phyloP scores from a whole-genome alignment of 192 early-diverging fungal species.

The Gamsiella multidivaricata region DNA sequence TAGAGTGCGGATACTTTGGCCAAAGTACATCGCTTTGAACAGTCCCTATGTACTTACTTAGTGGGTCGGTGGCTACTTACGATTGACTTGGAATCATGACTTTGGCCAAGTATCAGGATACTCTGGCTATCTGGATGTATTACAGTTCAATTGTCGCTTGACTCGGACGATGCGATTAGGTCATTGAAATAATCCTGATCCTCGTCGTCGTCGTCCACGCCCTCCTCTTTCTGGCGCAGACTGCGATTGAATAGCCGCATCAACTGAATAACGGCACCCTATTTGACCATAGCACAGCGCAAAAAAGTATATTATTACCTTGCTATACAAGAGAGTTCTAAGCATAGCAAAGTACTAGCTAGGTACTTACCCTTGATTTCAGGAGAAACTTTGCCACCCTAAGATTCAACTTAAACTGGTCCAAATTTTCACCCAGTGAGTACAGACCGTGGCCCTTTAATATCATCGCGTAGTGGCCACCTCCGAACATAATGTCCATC shows the following conservation, averaged over 20 bases:
- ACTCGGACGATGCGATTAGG: neutral
- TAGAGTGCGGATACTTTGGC: too few relatives aligned
- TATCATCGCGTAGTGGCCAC: neutral
- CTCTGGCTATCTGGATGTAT: too few relatives aligned
- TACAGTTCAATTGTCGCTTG: too few relatives aligned
- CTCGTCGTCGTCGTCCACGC: neutral
- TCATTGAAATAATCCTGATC: neutral
- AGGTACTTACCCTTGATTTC: neutral
- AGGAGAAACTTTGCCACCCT: slow-evolving; percentile 1
- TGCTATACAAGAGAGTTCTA: neutral
- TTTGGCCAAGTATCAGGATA: too few relatives aligned
- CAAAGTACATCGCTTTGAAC: too few relatives aligned
- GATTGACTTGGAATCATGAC: too few relatives aligned
- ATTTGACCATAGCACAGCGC: neutral
- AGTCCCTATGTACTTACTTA: too few relatives aligned
- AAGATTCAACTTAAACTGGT: neutral
- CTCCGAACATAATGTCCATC: neutral
- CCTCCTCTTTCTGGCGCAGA: neutral
- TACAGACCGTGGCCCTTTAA: neutral
- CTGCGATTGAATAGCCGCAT: neutral
- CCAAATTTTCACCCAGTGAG: neutral
- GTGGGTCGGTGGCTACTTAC: too few relatives aligned
- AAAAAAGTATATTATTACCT: neutral
- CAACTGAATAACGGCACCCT: neutral
- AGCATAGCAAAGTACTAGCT: neutral